Evolutionary conservation across 768 basidiomycete species (phyloP), one percentile per base, ranked within the genome.

Genomic region (Russula sp.): DNA sequence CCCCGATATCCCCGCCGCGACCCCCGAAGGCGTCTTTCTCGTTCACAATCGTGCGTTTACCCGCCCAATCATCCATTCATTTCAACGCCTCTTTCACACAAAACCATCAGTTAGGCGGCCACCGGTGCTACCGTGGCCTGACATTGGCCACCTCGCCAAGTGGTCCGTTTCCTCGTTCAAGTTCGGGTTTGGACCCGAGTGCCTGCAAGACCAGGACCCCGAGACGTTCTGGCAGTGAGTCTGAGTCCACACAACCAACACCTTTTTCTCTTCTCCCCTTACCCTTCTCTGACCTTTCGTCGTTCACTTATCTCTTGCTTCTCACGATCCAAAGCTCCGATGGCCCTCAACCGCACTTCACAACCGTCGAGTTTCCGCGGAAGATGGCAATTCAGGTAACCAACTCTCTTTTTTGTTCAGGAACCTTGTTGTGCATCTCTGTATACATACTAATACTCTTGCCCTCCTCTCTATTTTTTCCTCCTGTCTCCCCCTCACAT

Each of bases 101-200:
- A 6, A 41, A 13, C 41, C 10, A n/a, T 8, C 25, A 75, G 74
- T 67, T 55, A 79, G 78, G 60, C 73, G 66, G 10, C 76, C 82
- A 13, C 86, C 86, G 8, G 61, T 71, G 53, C 76, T 87, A 7
- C 83, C 81, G 0, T 89, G 83, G 84, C 90, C 89, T 25, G 88
- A 92, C 72, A 90, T 99, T 56, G 93, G 93, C 9, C 79, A 83
- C 46, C 82, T 91, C 38, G 97, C 90, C 47, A 88, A 88, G 68
- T 99, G 96, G 97, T 88, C 92, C 11, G 96, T 98, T 3, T 98
- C 95, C 13, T 94, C 90, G 0, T 93, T 83, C 75, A 99, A 99
- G 73, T 97, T 95, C 65, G 95, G 95, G 1, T 98, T 95, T 71
- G 94, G 96, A 8, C 85, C 93, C 42, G 93, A 97, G 70, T 94